Evolutionary conservation across 768 basidiomycete species (phyloP).

Genomic region (Auricularia sp.): DNA sequence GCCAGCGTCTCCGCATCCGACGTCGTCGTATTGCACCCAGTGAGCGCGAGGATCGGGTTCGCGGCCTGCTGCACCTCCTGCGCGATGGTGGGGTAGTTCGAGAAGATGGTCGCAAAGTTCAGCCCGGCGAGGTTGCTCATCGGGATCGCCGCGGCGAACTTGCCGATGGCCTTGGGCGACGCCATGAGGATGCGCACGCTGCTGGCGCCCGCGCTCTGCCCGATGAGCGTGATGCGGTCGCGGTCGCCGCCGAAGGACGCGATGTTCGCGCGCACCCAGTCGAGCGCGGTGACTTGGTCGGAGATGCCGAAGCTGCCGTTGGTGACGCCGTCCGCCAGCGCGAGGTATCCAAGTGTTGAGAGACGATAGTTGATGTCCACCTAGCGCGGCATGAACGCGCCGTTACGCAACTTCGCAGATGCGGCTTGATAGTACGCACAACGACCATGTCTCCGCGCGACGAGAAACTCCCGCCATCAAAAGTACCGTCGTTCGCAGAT

Average conservation of each 20-base stretch:
- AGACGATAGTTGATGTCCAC: slow-evolving; percentile 7
- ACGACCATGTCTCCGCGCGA: slow-evolving; percentile 10
- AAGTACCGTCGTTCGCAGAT: slow-evolving; percentile 11
- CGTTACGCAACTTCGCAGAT: background rate
- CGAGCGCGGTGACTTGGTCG: slow-evolving; percentile 28
- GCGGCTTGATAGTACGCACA: background rate
- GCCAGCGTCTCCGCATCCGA: slow-evolving; percentile 19
- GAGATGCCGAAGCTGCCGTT: slow-evolving; percentile 29
- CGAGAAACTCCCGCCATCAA: slow-evolving; percentile 12
- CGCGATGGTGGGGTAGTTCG: slow-evolving; percentile 37
- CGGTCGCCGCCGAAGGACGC: slow-evolving; percentile 50
- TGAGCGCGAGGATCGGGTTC: slow-evolving; percentile 26
- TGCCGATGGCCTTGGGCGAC: slow-evolving; percentile 25
- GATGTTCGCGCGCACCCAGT: slow-evolving; percentile 44
- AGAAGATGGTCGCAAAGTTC: slow-evolving; percentile 38
- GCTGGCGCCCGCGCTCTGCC: slow-evolving; percentile 44
- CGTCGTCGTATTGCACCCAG: slow-evolving; percentile 27
- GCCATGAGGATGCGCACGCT: slow-evolving; percentile 27
- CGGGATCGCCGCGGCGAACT: slow-evolving; percentile 31
- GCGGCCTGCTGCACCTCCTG: slow-evolving; percentile 28
- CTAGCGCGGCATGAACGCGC: background rate
- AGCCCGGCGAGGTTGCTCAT: slow-evolving; percentile 40
- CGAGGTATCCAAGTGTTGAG: slow-evolving; percentile 23
- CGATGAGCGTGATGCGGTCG: slow-evolving; percentile 39
- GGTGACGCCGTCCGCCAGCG: slow-evolving; percentile 29